Conservation (phyloP, 306 rosid genomes). For the Rosa lucieae region DNA sequence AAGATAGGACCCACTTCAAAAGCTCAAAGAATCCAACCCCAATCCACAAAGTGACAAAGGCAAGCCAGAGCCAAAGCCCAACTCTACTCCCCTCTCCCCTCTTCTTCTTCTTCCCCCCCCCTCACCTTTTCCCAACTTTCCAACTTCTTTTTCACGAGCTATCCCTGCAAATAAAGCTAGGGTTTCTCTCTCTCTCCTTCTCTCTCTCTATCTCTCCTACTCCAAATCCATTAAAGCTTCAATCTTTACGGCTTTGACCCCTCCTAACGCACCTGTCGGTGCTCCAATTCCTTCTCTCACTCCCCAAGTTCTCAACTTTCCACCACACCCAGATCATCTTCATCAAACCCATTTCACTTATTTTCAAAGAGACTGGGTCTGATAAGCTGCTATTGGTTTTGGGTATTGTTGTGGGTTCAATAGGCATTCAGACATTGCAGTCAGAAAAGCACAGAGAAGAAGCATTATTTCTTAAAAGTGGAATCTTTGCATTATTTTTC, state of each 20-base stretch:
- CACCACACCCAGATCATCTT: conserved; percentile 12
- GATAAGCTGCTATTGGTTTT: conserved; percentile 17
- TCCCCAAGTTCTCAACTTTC: conserved; percentile 37
- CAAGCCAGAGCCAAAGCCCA: neutral
- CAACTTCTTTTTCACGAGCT: conserved; percentile 57
- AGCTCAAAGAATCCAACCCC: conserved; percentile 21
- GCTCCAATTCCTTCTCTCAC: conserved; percentile 19
- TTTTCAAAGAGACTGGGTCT: conserved; percentile 12
- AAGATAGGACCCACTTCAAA: neutral
- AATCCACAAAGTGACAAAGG: conserved; percentile 27
- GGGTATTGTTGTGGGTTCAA: conserved; percentile 32
- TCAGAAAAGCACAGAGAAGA: conserved; percentile 18
- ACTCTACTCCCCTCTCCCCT: neutral
- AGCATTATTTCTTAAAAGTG: conserved; percentile 46
- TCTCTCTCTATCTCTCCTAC: neutral
- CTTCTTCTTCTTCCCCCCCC: conserved; percentile 7
- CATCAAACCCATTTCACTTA: neutral
- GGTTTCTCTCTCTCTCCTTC: conserved; percentile 23
- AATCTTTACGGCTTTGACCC: conserved; percentile 15
- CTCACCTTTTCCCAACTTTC: conserved; percentile 33
- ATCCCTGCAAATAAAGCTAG: conserved; percentile 42
- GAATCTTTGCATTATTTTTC: conserved; percentile 27
- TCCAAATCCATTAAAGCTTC: conserved; percentile 32
- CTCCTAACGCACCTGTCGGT: conserved; percentile 20
- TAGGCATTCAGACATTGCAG: conserved; percentile 19